phyloP scores from a whole-genome alignment of 2,329 filamentous ascomycete species.

The Venturia pyrina region DNA sequence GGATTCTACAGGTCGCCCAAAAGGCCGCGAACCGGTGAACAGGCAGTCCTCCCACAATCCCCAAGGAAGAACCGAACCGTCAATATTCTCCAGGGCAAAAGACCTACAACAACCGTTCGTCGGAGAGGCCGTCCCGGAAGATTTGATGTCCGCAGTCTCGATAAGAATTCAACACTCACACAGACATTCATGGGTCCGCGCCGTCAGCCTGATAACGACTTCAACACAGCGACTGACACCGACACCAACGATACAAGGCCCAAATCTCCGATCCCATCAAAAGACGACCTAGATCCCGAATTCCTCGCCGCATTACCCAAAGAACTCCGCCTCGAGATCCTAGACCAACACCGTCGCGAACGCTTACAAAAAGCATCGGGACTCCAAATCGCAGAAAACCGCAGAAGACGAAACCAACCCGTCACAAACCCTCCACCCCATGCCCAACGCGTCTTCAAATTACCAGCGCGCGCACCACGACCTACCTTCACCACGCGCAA shows the following conservation, averaged over 20 bases:
- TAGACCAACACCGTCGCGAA: slow-evolving; percentile 59
- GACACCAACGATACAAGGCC: slow-evolving; percentile 22
- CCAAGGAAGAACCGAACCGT: slow-evolving; percentile 42
- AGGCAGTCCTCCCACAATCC: slow-evolving; percentile 32
- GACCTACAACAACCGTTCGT: slow-evolving; percentile 39
- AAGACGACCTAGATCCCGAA: slow-evolving; percentile 33
- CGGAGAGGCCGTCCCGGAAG: slow-evolving; percentile 44
- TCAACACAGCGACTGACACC: slow-evolving; percentile 16
- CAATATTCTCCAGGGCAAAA: slow-evolving; percentile 36
- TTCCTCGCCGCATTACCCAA: slow-evolving; percentile 77
- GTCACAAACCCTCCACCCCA: background rate
- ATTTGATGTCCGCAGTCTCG: slow-evolving; percentile 29
- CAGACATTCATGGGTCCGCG: slow-evolving; percentile 55
- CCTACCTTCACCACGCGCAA: slow-evolving; percentile 54
- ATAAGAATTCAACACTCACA: slow-evolving; percentile 46
- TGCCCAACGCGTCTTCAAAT: slow-evolving; percentile 25
- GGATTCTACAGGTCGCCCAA: slow-evolving; percentile 48
- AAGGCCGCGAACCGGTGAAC: slow-evolving; percentile 25
- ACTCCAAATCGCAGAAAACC: slow-evolving; percentile 21
- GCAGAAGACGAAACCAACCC: background rate
- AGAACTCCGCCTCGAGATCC: slow-evolving; percentile 66
- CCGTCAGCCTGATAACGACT: background rate
- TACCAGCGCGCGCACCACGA: slow-evolving; percentile 40
- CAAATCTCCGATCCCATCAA: slow-evolving; percentile 14
- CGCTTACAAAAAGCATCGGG: slow-evolving; percentile 42